These are phyloP conservation scores for Pugionium dolabratum DNA, from an alignment of 345 rosid species.

Conservation along the genomic window DNA sequence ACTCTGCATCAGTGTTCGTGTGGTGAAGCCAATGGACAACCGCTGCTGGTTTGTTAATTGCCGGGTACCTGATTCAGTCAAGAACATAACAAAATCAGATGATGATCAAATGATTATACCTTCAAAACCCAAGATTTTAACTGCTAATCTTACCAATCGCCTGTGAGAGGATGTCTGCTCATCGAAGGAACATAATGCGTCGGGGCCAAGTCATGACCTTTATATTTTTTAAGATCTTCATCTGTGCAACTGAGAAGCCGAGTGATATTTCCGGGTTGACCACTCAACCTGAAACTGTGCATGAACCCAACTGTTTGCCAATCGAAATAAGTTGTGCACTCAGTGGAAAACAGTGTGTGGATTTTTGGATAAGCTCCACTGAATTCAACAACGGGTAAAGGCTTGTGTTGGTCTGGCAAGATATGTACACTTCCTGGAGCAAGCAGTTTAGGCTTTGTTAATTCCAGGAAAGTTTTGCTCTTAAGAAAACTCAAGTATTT, in stretches of 20 bases:
- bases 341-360: conserved; percentile 92
- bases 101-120: background rate
- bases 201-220: conserved; percentile 91
- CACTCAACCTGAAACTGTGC: conserved; percentile 88
- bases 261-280: conserved; percentile 94
- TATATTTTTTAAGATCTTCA: conserved; percentile 69
- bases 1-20: conserved; percentile 81
- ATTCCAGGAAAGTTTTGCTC: conserved; percentile 84
- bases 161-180: conserved; percentile 95
- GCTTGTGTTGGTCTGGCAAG: conserved; percentile 45
- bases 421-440: conserved; percentile 43
- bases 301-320: conserved; percentile 98
- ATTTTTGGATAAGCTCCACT: conserved; percentile 66
- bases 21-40: conserved; percentile 99
- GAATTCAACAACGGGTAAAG: conserved; percentile 45
- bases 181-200: conserved; percentile 98
- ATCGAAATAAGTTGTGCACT: conserved; percentile 89
- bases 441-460: conserved; percentile 70
- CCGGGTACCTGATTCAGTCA: conserved; percentile 80
- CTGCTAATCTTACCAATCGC: conserved; percentile 68
- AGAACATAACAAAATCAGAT: conserved; percentile 28
- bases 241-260: conserved; percentile 97
- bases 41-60: conserved; percentile 97
- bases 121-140: background rate
- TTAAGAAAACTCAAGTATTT: conserved; percentile 90